Base-by-base conservation (phyloP, 495 filamentous ascomycete genomes). In the Podospora conica region DNA sequence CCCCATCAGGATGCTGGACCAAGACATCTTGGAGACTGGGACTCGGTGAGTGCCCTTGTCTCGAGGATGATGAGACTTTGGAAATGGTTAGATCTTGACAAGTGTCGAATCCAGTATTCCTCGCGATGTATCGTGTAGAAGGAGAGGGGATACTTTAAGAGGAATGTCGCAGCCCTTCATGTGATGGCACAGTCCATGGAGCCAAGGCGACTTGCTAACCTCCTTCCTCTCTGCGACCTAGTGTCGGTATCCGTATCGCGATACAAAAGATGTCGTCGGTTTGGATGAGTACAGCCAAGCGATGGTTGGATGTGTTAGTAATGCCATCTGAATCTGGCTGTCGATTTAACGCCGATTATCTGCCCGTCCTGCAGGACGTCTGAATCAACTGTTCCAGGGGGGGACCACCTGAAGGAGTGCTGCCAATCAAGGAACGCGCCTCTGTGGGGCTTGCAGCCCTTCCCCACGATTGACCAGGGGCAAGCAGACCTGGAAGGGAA, bases 311-410 rank as follows among this genome's bases (percentile, higher is more conserved):
- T 11, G n/a, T 70, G 69, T 70, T 70, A 70, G 56, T 55, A 24
- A n/a, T 57, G 9, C 1, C 10, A 56, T 22, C 9, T 1, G 58
- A 59, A 56, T 40, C 53, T 15, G 25, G 22, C 58, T 27, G 8
- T 23, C 15, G 21, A 57, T 53, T 66, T 70, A 70, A 60, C 69
- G 40, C 55, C 57, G 62, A 70, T 70, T 68, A 70, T 68, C 68
- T 65, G 53, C 48, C 56, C 55, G 23, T 20, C 33, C 57, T 24
- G 57, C 63, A 48, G n/a, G 21, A 24, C 21, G 23, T 18, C 20
- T 53, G 54, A 15, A 58, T 29, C 56, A 40, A 53, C 56, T 20
- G 22, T 9, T 31, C 31, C 64, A 65, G 58, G 64, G 64, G 64
- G 1, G 24, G 24, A n/a, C 20, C 15, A 58, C 8, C 21, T 55